phyloP scores from a whole-genome alignment of 805 yeast species.

The Zygoascus bituminiphila region DNA sequence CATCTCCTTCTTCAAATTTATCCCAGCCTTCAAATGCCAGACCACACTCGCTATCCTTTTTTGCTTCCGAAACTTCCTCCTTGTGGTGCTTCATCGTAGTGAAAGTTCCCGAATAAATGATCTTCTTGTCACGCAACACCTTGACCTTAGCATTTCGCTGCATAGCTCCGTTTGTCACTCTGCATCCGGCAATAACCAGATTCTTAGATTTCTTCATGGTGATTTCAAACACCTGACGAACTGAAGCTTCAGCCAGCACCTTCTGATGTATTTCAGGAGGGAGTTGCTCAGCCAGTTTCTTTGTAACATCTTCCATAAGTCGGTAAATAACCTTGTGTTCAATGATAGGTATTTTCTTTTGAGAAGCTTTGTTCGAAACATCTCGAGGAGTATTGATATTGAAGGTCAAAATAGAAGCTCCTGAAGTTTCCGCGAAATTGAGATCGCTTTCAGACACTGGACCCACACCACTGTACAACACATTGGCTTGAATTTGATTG shows the following conservation, averaged over 20 bases:
- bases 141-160: slow-evolving; percentile 50
- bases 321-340: slow-evolving; percentile 79
- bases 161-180: slow-evolving; percentile 61
- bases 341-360: slow-evolving; percentile 46
- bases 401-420: slow-evolving; percentile 71
- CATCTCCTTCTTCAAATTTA: slow-evolving; percentile 66
- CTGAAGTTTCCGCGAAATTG: slow-evolving; percentile 58
- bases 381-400: slow-evolving; percentile 64
- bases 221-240: slow-evolving; percentile 67
- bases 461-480: slow-evolving; percentile 73
- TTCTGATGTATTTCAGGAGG: slow-evolving; percentile 61
- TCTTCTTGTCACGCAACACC: slow-evolving; percentile 45
- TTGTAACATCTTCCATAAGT: slow-evolving; percentile 75
- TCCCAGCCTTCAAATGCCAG: slow-evolving; percentile 60
- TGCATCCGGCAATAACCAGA: slow-evolving; percentile 77
- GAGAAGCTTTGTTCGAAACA: slow-evolving; percentile 48
- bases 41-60: slow-evolving; percentile 90
- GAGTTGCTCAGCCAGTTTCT: slow-evolving; percentile 48
- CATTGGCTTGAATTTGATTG: slow-evolving; percentile 65
- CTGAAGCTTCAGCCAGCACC: slow-evolving; percentile 54
- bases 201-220: slow-evolving; percentile 43
- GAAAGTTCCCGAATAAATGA: slow-evolving; percentile 50
- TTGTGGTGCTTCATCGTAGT: slow-evolving; percentile 73
- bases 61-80: slow-evolving; percentile 67
- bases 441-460: slow-evolving; percentile 59